Conservation (phyloP, 768 basidiomycete species). For the Coprinopsis sp. region DNA sequence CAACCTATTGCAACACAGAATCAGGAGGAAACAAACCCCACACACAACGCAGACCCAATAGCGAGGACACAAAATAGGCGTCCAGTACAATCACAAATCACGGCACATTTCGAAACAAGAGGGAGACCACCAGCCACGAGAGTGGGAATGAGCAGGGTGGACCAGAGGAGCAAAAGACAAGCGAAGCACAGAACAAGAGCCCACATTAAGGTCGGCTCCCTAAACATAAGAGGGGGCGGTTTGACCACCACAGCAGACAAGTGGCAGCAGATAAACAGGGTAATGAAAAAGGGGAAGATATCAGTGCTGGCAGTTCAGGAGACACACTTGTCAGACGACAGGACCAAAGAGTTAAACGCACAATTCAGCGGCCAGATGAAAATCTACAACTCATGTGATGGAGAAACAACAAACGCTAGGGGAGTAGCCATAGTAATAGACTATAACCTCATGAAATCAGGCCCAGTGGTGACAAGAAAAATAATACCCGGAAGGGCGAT, state of each 20-base stretch:
- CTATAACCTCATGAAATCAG: slow-evolving; percentile 17
- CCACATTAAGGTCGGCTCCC: slow-evolving; percentile 3
- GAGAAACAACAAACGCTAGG: slow-evolving; percentile 13
- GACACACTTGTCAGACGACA: slow-evolving; percentile 2
- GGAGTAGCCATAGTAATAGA: slow-evolving; percentile 33
- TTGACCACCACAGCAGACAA: slow-evolving; percentile 6
- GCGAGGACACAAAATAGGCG: too few species aligned
- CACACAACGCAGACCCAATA: too few species aligned
- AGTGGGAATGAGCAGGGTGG: too few species aligned
- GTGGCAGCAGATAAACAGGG: slow-evolving; percentile 8
- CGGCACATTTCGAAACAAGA: too few species aligned
- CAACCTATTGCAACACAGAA: too few species aligned
- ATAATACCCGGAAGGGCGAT: slow-evolving; percentile 26
- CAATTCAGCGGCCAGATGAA: background rate
- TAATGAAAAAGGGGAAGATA: slow-evolving; percentile 6
- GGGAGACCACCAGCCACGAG: too few species aligned
- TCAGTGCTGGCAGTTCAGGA: slow-evolving; percentile 4
- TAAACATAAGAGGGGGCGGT: slow-evolving; percentile 14
- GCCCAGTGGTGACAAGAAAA: background rate
- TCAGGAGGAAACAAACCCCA: too few species aligned
- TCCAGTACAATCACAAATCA: too few species aligned
- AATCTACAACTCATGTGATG: slow-evolving; percentile 16
- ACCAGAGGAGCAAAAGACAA: too few species aligned
- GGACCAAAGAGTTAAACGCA: background rate
- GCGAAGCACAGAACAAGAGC: slow-evolving; percentile 4